Evolutionary conservation across 1,284 basidiomycete species (phyloP), one percentile per base, ranked within the genome.

Genomic region (Rhodofomes roseus): DNA sequence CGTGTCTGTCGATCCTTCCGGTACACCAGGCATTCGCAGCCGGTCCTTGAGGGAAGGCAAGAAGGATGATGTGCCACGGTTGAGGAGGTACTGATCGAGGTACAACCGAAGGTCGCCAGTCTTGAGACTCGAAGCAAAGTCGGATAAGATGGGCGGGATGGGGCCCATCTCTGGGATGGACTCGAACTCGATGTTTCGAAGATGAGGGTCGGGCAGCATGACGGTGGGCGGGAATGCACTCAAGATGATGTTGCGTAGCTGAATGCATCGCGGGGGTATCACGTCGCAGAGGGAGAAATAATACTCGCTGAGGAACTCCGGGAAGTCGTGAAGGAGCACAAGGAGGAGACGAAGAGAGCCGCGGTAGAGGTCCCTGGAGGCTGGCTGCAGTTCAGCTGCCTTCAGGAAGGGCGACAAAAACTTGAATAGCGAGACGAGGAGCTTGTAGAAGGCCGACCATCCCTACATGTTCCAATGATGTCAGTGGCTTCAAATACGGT

Each of bases 251-350:
- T 99, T 99, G 69, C 95, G 92, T 60, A 99, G 83, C 77, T 99
- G 97, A 62, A 96, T 90, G 82, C 96, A 98, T 68, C 92, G 88
- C 20, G 90, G 80, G 50, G 97, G 97, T 64, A 99, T 92, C 62
- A 86, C 88, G 65, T 98, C 96, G 72, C 94, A 95, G 50, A 99
- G 85, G 51, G 92, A 91, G 79, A 97, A 96, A 76, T 98, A 96
- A 74, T 97, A 95, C 77, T 96, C 94, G 73, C 91, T 92, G 62
- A 99, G 82, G 81, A 98, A 99, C 66, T 98, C 96, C 54, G 97
- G 96, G 83, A 98, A 98, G 78, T 99, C 97, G 76, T 99, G 96
- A 59, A 99, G 85, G 60, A 99, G 87, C 60, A 99, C 94, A 54
- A 99, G 84, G 56, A 98, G 84, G 50, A 99, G 84, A 41, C 96